These are phyloP conservation scores for Ophiostoma pallidulum DNA, from an alignment of 2,329 filamentous ascomycete genomes.

Conservation along the genomic window DNA sequence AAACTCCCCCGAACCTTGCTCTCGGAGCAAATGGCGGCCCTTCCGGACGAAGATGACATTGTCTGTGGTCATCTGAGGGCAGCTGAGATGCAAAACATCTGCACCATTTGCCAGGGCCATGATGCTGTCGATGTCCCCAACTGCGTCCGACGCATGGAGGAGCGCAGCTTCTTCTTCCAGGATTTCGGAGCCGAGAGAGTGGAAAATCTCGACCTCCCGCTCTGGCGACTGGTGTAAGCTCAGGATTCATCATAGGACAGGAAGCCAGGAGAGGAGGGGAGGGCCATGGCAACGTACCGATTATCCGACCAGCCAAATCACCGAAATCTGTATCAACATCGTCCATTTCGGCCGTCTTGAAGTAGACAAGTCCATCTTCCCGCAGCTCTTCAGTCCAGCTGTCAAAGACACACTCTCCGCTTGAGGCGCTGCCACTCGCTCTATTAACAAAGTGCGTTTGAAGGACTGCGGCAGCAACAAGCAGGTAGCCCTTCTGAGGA, in stretches of 20 bases:
- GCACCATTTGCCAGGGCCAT: conserved; percentile 74
- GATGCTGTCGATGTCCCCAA: conserved; percentile 79
- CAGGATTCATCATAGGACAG: background rate
- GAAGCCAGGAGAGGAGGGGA: background rate
- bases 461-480: conserved; percentile 57
- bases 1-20: conserved; percentile 69
- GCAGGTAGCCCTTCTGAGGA: conserved; percentile 84
- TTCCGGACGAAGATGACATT: conserved; percentile 65
- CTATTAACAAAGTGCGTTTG: conserved; percentile 15
- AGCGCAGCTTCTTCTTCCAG: conserved; percentile 60
- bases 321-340: conserved; percentile 75
- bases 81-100: conserved; percentile 58
- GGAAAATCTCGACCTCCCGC: conserved; percentile 74
- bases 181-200: conserved; percentile 62
- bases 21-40: conserved; percentile 83
- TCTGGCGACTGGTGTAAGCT: conserved; percentile 40
- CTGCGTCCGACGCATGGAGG: conserved; percentile 61
- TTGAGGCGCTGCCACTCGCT: conserved; percentile 46
- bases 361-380: conserved; percentile 64
- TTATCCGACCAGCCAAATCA: conserved; percentile 76
- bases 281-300: conserved; percentile 42
- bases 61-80: conserved; percentile 58
- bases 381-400: conserved; percentile 71
- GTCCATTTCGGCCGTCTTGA: conserved; percentile 74
- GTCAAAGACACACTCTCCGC: conserved; percentile 44